Base-by-base conservation (phyloP, 2,329 filamentous ascomycete genomes). In the Claviceps capensis region DNA sequence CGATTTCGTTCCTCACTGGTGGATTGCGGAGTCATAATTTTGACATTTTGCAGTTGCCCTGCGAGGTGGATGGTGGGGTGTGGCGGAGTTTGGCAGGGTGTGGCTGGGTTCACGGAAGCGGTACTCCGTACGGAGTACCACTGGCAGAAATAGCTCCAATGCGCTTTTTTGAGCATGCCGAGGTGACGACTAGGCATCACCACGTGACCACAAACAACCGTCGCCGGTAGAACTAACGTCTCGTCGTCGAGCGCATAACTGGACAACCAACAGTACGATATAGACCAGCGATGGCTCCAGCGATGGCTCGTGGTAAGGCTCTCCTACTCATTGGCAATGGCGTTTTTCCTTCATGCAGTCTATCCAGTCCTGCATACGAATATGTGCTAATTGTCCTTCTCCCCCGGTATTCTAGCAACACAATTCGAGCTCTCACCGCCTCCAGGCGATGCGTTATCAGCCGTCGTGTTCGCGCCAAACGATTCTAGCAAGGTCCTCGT, bases 351-450 rank as follows among this genome's bases (percentile, higher is more conserved):
- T 34, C 9, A 11, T 34, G 30, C 14, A 45, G 4, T 16, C 43
- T 16, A 30, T 16, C 43, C 44, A 11, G 5, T 4, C 3, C 26
- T 34, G 16, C 11, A 22, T 11, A 19, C 22, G 8, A 47, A 17
- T 11, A 34, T 14, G n/a, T 26, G 16, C 34, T 19, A 36, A 40
- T 34, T 34, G 9, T 11, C 30, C 9, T 9, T 46, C 2, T 14
- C 13, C 17, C 11, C 13, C 36, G 14, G 22, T n/a, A 34, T 8
- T 42, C 56, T 56, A 82, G 78, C 77, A 67, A 75, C 82, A 58
- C 88, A 95, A 75, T 90, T 87, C 71, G 85, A 93, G 69, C 79
- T 96, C 63, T 77, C 82, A 55, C 81, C 88, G 61, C 83, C 89
- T 47, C 93, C 93, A 11, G 79, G 78, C 59, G 93, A 98, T 69